Evolutionary conservation across 2,329 filamentous ascomycete genomes (phyloP).

Genomic region (Lojkania enalia): DNA sequence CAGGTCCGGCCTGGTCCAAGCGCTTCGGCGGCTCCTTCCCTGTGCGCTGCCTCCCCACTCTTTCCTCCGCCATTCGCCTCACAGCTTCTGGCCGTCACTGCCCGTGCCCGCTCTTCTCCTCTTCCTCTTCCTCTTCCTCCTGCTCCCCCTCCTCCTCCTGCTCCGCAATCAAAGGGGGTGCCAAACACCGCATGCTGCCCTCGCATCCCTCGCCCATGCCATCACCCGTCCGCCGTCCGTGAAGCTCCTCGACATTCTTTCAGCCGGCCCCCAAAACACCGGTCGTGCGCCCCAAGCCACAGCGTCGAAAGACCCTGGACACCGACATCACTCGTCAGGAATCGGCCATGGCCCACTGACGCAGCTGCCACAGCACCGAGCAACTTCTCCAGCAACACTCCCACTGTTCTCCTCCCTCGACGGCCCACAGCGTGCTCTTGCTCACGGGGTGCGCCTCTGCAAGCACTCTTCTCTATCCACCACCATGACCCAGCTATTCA

Average conservation of each 20-base stretch:
- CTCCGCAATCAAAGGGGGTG: background rate
- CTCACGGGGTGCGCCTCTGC: background rate
- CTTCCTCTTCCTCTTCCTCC: background rate
- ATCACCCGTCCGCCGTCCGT: background rate
- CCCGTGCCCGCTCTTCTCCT: background rate
- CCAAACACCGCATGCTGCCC: background rate
- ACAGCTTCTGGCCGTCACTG: background rate
- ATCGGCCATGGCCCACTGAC: constrained; percentile 40
- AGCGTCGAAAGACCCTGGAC: constrained; percentile 17
- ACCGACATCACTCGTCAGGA: constrained; percentile 19
- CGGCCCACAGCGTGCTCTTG: background rate
- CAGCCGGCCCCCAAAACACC: constrained; percentile 7
- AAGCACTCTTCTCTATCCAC: constrained; percentile 5
- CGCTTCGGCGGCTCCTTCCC: background rate
- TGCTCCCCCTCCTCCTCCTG: constrained; percentile 1
- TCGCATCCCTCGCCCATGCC: background rate
- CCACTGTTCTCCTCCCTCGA: constrained; percentile 13
- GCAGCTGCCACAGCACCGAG: constrained; percentile 16
- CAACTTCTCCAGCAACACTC: constrained; percentile 18
- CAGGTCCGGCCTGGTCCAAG: background rate
- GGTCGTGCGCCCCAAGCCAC: too few relatives aligned
- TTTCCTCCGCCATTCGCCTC: constrained; percentile 2
- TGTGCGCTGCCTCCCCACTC: background rate
- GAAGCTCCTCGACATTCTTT: constrained; percentile 27
- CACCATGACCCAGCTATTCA: constrained; percentile 50